Base-by-base conservation (phyloP, 331 rosid genomes). In the Rosa hybrid region DNA sequence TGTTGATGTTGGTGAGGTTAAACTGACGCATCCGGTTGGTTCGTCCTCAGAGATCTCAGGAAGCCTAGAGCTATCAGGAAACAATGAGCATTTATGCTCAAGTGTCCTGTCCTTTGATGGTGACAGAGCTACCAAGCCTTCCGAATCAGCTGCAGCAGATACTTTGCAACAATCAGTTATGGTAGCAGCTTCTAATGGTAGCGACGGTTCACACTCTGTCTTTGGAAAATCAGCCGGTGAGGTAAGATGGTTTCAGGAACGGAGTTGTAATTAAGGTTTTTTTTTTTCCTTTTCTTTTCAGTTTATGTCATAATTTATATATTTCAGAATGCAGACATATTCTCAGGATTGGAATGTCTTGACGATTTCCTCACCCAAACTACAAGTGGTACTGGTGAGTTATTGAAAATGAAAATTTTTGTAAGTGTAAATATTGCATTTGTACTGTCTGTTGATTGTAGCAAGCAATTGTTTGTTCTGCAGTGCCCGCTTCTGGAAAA, bases 281-380 rank as follows among this genome's bases (percentile, higher is more conserved):
- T 27, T 2, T 63, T 21, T 59, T 34, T 23, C 0, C 13, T 34
- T 34, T 34, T 34, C 39, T 34, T 34, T 34, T 34, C 10, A 30
- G n/a, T 21, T 25, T 12, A 63, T 27, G 34, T 76, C 34, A 20
- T 71, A 18, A 68, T 3, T 53, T 39, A 13, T 53, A 25, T 82
- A 39, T 78, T 77, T 83, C 86, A 87, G 90, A 85, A 77, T 82
- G 83, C 73, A 18, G 86, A 87, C 77, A 49, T 84, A 62, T 84
- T 84, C 77, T 80, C 81, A 4, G 88, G 76, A 42, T 63, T 80
- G 46, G 86, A 82, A 23, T 82, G 38, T 57, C 80, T 85, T 73
- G 90, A 87, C 64, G 79, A 80, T 84, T 72, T 79, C 68, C 78
- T 68, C 42, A 46, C 76, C 65, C 88, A 81, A 77, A 80, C 86